phyloP scores from a whole-genome alignment of 371 early-diverging fungal genomes.

The Mucor indicus region DNA sequence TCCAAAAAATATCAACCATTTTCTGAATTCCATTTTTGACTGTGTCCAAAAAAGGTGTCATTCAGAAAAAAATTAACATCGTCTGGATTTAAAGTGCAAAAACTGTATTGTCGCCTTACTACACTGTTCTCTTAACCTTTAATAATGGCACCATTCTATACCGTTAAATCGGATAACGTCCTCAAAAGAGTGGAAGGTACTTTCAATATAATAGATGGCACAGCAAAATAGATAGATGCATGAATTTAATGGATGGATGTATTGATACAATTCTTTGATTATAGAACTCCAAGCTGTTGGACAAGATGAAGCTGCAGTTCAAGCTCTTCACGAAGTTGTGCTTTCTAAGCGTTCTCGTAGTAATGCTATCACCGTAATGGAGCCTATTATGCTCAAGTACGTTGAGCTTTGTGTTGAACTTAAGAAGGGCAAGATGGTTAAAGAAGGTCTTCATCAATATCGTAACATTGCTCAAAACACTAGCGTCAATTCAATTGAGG shows the following conservation, averaged over 20 bases:
- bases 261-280: conserved; percentile 4
- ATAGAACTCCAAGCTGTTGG: conserved; percentile 91
- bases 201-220: no score
- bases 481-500: conserved; percentile 88
- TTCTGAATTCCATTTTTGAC: no score
- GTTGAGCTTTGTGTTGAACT: conserved; percentile 89
- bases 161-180: conserved; percentile 48
- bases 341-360: conserved; percentile 84
- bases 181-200: conserved; percentile 53
- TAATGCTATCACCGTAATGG: conserved; percentile 74
- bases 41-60: no score
- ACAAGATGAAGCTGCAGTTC: conserved; percentile 84
- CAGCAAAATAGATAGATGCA: conserved; percentile 11
- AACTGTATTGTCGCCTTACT: no score
- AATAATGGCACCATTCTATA: conserved; percentile 47
- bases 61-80: no score
- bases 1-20: no score
- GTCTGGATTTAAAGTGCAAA: no score
- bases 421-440: conserved; percentile 81
- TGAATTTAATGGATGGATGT: conserved; percentile 21
- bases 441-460: conserved; percentile 95
- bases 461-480: conserved; percentile 96
- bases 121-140: conserved; percentile 1
- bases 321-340: conserved; percentile 88
- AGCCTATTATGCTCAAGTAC: conserved; percentile 92